phyloP scores from a whole-genome alignment of 1,139 yeast species.

The Taphrina betulina region DNA sequence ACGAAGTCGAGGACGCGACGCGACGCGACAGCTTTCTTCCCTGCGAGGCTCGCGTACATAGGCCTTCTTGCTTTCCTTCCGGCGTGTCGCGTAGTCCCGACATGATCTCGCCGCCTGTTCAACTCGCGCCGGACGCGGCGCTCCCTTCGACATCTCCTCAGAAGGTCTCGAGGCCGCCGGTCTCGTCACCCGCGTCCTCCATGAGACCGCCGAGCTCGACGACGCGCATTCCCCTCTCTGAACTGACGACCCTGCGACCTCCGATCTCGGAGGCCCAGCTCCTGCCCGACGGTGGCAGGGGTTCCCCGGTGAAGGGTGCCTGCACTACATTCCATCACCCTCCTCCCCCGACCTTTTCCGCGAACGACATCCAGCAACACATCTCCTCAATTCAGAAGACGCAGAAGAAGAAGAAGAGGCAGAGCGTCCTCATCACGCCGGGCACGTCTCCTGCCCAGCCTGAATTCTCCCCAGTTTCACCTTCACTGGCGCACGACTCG shows the following conservation, averaged over 20 bases:
- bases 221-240: slow-evolving; percentile 4
- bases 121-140: slow-evolving; percentile 25
- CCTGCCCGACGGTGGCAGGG: slow-evolving; percentile 26
- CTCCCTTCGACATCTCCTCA: slow-evolving; percentile 16
- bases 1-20: no score
- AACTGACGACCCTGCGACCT: slow-evolving; percentile 13
- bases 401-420: slow-evolving; percentile 1
- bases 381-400: not conserved
- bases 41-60: no score
- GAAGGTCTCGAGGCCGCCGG: not conserved
- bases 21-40: no score
- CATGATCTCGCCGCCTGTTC: slow-evolving; percentile 28
- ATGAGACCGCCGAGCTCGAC: slow-evolving; percentile 2
- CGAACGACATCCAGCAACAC: slow-evolving; percentile 18
- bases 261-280: slow-evolving; percentile 11
- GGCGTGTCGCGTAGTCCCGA: no score
- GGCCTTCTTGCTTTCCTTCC: no score
- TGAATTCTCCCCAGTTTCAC: not conserved
- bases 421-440: slow-evolving; percentile 9
- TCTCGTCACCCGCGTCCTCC: not conserved
- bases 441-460: slow-evolving; percentile 22
- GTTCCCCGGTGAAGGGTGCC: slow-evolving; percentile 30
- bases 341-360: slow-evolving; percentile 22
- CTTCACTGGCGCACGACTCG: slow-evolving; percentile 4
- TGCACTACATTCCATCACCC: slow-evolving; percentile 3